These are phyloP conservation scores for Arthonia radiata DNA, from an alignment of 495 filamentous ascomycete species.

Conservation along the genomic window DNA sequence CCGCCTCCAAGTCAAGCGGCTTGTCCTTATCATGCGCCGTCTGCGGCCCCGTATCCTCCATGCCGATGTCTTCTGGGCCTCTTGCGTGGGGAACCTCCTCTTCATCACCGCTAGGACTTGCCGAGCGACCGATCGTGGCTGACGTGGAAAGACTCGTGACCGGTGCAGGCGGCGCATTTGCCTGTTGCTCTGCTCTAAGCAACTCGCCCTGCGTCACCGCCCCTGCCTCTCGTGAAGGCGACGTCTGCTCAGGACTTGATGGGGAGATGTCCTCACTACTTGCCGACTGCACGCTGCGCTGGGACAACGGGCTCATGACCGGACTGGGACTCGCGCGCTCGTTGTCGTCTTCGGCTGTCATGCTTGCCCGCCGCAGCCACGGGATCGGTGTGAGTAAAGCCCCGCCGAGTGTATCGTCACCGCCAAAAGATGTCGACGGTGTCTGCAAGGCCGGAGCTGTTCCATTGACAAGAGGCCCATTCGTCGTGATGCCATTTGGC, in stretches of 20 bases:
- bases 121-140: constrained; percentile 2
- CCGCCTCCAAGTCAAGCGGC: not conserved
- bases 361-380: constrained; percentile 33
- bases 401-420: constrained; percentile 74
- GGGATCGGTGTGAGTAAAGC: constrained; percentile 85
- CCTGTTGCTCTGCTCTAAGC: constrained; percentile 52
- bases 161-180: constrained; percentile 33
- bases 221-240: constrained; percentile 16
- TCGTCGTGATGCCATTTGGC: constrained; percentile 16
- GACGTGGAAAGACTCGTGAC: no score
- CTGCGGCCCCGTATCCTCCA: constrained; percentile 32
- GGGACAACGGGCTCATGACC: no score
- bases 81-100: constrained; percentile 56
- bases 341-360: constrained; percentile 6
- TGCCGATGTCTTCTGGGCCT: constrained; percentile 58
- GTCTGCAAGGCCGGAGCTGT: constrained; percentile 3
- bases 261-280: not conserved
- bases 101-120: constrained; percentile 10
- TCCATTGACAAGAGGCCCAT: constrained; percentile 16
- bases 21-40: not conserved
- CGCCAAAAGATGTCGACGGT: constrained; percentile 25
- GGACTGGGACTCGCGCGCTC: constrained; percentile 5
- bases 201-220: constrained; percentile 55
- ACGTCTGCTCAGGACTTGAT: not conserved
- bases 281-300: not conserved